Conservation (phyloP, 1,139 yeast species). For the Wickerhamomyces sp. region DNA sequence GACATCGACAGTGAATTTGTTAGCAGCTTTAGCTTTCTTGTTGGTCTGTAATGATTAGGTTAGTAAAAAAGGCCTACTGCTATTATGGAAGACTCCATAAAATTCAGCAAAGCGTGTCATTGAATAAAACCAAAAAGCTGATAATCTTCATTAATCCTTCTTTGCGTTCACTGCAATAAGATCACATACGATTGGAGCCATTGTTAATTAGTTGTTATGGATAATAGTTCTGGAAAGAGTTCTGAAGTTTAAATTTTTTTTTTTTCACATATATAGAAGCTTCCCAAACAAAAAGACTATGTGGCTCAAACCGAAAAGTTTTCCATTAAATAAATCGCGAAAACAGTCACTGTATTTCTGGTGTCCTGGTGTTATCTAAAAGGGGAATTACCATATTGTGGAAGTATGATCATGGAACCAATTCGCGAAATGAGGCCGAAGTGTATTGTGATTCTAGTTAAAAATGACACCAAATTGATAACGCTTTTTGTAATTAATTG, state of each 20-base stretch:
- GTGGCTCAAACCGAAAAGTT: too few species aligned
- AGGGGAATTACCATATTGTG: too few species aligned
- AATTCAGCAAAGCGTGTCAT: constrained; percentile 48
- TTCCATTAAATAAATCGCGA: too few species aligned
- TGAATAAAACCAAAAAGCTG: not conserved
- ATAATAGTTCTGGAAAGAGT: not conserved
- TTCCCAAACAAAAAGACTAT: too few species aligned
- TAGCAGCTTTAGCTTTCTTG: constrained; percentile 74
- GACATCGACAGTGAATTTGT: constrained; percentile 94
- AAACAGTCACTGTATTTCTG: too few species aligned
- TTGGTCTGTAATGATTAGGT: constrained; percentile 48
- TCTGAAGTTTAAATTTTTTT: not conserved
- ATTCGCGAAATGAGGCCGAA: too few species aligned
- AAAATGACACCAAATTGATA: not conserved
- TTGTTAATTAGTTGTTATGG: constrained; percentile 31
- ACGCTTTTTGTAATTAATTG: not conserved
- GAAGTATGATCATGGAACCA: too few species aligned
- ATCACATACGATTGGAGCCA: constrained; percentile 87
- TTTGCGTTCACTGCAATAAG: not conserved
- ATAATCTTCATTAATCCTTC: not conserved
- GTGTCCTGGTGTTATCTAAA: too few species aligned
- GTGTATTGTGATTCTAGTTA: too few species aligned
- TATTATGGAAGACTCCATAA: constrained; percentile 36
- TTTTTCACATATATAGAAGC: not conserved
- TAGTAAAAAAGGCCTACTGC: constrained; percentile 49